Percentiles rank a stretch among this genome's conserved stretches.
Evolutionary conservation across 805 yeast species (phyloP).

Genomic region (Ogataea henricii): DNA sequence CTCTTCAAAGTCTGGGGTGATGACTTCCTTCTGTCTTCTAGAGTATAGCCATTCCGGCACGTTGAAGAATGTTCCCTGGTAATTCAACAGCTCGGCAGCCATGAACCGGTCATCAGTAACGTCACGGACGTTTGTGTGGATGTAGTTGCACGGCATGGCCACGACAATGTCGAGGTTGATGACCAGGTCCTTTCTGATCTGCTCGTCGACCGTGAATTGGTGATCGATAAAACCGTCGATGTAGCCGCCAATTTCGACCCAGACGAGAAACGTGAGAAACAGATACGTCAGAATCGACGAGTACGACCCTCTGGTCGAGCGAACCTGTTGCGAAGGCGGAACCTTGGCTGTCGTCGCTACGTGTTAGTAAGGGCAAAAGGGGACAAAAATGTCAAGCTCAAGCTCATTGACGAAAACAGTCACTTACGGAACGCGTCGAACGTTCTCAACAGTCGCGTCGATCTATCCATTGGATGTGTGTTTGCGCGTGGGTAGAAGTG

Average conservation of each 20-base stretch:
- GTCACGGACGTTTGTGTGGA: constrained; percentile 79
- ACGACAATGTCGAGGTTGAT: constrained; percentile 81
- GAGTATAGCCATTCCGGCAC: constrained; percentile 49
- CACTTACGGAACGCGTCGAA: constrained; percentile 74
- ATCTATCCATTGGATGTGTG: constrained; percentile 23
- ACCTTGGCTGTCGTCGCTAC: constrained; percentile 54
- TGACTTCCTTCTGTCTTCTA: constrained; percentile 45
- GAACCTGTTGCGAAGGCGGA: constrained; percentile 65
- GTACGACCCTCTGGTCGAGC: constrained; percentile 76
- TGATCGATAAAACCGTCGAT: constrained; percentile 81
- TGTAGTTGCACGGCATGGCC: constrained; percentile 76
- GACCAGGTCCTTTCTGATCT: constrained; percentile 55
- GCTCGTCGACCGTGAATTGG: constrained; percentile 72
- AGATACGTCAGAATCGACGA: constrained; percentile 67
- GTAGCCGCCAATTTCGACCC: constrained; percentile 84
- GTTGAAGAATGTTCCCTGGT: constrained; percentile 62
- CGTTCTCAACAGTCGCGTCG: constrained; percentile 38
- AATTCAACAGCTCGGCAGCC: constrained; percentile 73
- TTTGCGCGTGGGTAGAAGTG: background rate
- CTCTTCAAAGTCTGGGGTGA: constrained; percentile 65
- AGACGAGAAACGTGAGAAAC: constrained; percentile 64
- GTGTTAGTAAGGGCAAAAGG: constrained; percentile 2
- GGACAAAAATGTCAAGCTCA: background rate
- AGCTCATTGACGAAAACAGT: background rate
- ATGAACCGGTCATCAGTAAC: constrained; percentile 72